phyloP scores from a whole-genome alignment of 768 basidiomycete species.

The Boletellus emodensis region DNA sequence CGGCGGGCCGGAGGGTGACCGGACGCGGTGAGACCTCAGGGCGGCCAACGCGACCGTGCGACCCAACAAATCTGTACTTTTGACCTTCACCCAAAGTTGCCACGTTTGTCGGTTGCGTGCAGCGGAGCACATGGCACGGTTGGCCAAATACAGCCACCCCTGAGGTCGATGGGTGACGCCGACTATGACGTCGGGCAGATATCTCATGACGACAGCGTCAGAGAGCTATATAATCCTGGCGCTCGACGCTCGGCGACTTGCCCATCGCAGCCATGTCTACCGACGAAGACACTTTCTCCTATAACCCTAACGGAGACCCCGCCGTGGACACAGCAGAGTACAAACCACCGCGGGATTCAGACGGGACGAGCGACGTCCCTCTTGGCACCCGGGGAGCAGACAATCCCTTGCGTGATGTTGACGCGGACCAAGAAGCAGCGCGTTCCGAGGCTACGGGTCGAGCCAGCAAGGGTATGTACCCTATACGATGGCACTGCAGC shows the following conservation, averaged over 20 bases:
- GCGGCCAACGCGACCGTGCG: too few species aligned
- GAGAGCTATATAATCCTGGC: neutral
- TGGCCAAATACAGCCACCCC: too few species aligned
- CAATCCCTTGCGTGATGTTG: neutral
- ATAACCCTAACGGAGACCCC: neutral
- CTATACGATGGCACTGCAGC: neutral
- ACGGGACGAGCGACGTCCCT: neutral
- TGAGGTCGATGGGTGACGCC: too few species aligned
- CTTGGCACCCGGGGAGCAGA: neutral
- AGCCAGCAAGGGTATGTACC: neutral
- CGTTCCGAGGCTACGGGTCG: neutral
- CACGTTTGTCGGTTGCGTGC: too few species aligned
- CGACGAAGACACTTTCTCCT: neutral
- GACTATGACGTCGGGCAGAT: too few species aligned
- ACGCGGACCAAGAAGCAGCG: neutral
- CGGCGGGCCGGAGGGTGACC: too few species aligned
- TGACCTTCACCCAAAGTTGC: too few species aligned
- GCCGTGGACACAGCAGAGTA: neutral
- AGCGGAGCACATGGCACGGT: too few species aligned
- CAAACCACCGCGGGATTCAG: neutral
- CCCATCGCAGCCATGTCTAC: neutral
- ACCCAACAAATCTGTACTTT: too few species aligned
- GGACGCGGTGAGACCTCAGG: too few species aligned
- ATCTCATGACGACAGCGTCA: neutral
- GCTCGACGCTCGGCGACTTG: neutral